phyloP scores from a whole-genome alignment of 2,329 filamentous ascomycete species.

The Sporothrix phasma region DNA sequence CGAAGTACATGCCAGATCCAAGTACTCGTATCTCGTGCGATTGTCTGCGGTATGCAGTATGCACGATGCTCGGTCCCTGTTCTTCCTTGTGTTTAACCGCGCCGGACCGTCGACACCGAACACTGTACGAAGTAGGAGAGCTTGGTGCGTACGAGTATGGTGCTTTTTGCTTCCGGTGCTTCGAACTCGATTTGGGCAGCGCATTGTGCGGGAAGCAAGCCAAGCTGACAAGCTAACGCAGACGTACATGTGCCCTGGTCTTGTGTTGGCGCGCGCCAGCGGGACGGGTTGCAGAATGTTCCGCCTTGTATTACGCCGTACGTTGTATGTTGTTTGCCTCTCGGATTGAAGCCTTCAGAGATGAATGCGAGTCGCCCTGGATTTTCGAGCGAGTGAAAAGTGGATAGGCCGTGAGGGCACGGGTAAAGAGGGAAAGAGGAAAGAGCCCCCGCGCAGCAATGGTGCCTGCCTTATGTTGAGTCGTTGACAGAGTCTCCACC shows the following conservation, averaged over 20 bases:
- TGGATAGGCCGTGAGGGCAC: conserved; percentile 1
- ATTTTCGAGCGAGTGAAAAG: neutral
- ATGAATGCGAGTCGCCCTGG: too few species aligned
- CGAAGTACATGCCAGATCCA: conserved; percentile 9
- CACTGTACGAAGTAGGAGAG: too few species aligned
- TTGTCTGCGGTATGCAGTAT: neutral
- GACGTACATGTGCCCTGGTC: neutral
- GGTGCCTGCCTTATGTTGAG: neutral
- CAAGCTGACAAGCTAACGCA: neutral
- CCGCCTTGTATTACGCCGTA: too few species aligned
- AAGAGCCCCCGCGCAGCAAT: neutral
- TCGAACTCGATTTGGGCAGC: neutral
- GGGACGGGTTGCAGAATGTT: conserved; percentile 1
- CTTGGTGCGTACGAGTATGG: too few species aligned
- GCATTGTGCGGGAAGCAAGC: neutral
- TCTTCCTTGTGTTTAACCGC: conserved; percentile 25
- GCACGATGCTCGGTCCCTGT: neutral
- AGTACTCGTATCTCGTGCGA: neutral
- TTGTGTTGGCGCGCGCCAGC: conserved; percentile 3
- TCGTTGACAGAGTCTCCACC: neutral
- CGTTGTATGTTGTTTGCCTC: neutral
- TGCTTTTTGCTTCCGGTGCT: too few species aligned
- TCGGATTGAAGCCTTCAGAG: neutral
- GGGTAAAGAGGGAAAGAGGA: neutral
- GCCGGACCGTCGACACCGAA: conserved; percentile 45